Evolutionary conservation across 495 filamentous ascomycete genomes (phyloP), one percentile per base, ranked within the genome.

Genomic region (Tuber indicum): DNA sequence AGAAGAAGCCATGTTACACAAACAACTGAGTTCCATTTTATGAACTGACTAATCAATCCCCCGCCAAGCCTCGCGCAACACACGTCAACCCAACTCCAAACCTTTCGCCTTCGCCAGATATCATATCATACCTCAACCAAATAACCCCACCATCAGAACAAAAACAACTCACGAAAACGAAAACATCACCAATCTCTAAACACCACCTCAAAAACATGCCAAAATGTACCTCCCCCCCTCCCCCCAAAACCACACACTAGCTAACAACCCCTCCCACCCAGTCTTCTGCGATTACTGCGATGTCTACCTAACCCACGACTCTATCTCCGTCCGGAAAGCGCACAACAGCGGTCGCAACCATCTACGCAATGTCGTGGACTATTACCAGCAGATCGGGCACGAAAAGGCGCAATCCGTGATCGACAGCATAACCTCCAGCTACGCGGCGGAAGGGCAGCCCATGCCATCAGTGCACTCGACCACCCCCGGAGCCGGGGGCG

Each of bases 241-340:
- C 46, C 52, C 12, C 23, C 26, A n/a, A 42, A 26, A 43, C 39
- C 39, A 41, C 71, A 72, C 62, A 44, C 66, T 47, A 72, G 58
- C 69, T 75, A 77, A 78, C 74, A 47, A 44, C 58, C 71, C 58
- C 71, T 49, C 74, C 21, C 93, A 94, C 47, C 74, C 39, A 26
- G 72, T 62, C 74, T 74, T 85, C 93, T 94, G 96, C 88, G 96
- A 99, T 85, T 99, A 98, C 88, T 99, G 96, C 89, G 96, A 99
- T 91, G 96, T 99, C 85, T 99, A 99, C 88, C 92, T 99, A 80
- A 99, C 96, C 76, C 96, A 99, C 88, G 96, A 99, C 90, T 97
- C 93, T 21, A 99, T 98, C 94, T 97, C 93, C 87, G 96, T 99
- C 83, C 93, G 96, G 83, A 98, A 98, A 86, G 96, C 96, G 23